Conservation (phyloP, 345 rosid genomes). For the Geranium brycei region DNA sequence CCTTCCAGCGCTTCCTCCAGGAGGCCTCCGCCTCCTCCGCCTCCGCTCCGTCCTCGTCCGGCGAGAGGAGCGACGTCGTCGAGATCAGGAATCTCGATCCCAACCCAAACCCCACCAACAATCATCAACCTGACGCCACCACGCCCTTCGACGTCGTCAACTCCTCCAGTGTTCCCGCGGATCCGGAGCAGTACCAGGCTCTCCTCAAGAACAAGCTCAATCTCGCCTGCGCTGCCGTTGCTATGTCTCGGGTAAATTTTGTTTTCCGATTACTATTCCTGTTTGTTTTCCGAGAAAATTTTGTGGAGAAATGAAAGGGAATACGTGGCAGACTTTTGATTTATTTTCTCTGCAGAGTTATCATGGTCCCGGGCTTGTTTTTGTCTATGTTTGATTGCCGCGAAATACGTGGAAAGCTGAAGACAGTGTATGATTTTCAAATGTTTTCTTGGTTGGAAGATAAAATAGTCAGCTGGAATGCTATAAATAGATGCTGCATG, state of each 20-base stretch:
- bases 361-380: too few species aligned
- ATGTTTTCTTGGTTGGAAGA: too few species aligned
- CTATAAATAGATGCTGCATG: too few species aligned
- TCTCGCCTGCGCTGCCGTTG: slow-evolving; percentile 57
- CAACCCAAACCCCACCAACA: slow-evolving; percentile 2
- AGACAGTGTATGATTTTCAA: too few species aligned
- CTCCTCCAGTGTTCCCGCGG: slow-evolving; percentile 13
- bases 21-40: slow-evolving; percentile 25
- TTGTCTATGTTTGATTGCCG: too few species aligned
- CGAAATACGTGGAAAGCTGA: too few species aligned
- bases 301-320: too few species aligned
- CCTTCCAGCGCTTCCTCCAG: slow-evolving; percentile 49
- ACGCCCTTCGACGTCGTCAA: background rate
- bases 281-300: slow-evolving; percentile 4
- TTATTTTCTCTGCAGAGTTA: too few species aligned
- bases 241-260: slow-evolving; percentile 40
- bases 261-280: background rate
- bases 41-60: slow-evolving; percentile 9
- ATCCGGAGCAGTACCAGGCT: slow-evolving; percentile 39
- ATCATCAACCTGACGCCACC: background rate
- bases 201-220: slow-evolving; percentile 50
- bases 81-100: slow-evolving; percentile 20
- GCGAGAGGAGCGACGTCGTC: slow-evolving; percentile 17
- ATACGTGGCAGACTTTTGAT: too few species aligned
- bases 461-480: too few species aligned